Evolutionary conservation across 1,139 yeast genomes (phyloP), one percentile per base, ranked within the genome.

Genomic region (Hyphopichia burtonii): DNA sequence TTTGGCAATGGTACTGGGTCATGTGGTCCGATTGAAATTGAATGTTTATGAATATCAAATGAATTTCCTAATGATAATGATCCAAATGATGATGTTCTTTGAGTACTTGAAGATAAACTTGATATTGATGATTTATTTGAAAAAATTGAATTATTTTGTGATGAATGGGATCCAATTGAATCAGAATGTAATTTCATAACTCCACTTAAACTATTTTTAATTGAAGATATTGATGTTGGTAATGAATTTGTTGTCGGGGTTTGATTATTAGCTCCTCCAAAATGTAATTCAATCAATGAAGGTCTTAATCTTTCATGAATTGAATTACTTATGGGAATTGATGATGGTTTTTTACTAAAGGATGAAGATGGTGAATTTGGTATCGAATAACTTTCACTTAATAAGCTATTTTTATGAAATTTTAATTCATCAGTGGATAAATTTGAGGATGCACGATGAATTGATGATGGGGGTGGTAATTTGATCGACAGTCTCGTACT

Each of bases 211-310:
- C 8, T 20, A 16, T 27, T 36, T 16, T 25, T 10, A 8, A 12
- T 10, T 27, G 39, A 36, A 8, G 39, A 36, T 18, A 36, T 28
- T 9, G 39, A 36, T 10, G 34, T 15, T n/a, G 39, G 39, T 9
- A 36, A 19, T 10, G 39, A 36, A 19, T 27, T 27, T 7, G 36
- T 7, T 18, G 30, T 35, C 8, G 34, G 20, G 6, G 34, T 14
- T n/a, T 18, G 30, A 15, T 19, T 34, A 14, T 34, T 30, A 5
- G 33, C 33, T 3, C 33, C 39, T 11, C 57, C 57, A 35, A 50
- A 49, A 46, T 73, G 72, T 33, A 71, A 51, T 47, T 74, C 79
- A 32, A 69, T 53, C 34, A 74, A 56, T 2, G 78, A 71, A 0
- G 78, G 78, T 40, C 79, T 61, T 37, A 74, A 50, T 36, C 61